Evolutionary conservation across 2,329 filamentous ascomycete genomes (phyloP), one percentile per base, ranked within the genome.

Genomic region (Albifimbria verrucaria): DNA sequence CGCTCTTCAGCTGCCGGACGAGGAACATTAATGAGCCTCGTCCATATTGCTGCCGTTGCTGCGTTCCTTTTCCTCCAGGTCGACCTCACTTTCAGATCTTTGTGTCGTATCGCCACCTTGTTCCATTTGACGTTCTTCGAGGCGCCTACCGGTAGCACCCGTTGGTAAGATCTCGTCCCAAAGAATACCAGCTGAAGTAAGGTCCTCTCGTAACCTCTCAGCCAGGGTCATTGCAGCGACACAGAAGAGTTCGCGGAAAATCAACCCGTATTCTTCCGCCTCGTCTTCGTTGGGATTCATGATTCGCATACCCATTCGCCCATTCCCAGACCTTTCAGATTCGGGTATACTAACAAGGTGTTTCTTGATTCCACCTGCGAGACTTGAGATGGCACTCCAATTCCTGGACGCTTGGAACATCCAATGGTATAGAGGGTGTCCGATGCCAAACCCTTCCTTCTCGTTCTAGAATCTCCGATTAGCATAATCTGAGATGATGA

Each of bases 181-280:
- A 1, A 94, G 74, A 10, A 83, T 76, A 5, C 90, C 90, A 7
- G 89, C 70, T 4, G 84, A 77, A 7, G 81, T 77, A 2, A 93
- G 71, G 3, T 81, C 77, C 42, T 82, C 80, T 55, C 83, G 82
- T 57, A 92, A 75, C 50, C 83, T 81, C 12, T 81, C 77, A 1
- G 91, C 88, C 7, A 96, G 79, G n/a, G 86, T 82, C 6, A 85
- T 77, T 1, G 91, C 90, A 2, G 90, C 88, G 10, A 90, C 78
- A 63, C 90, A 95, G 68, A 95, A 96, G 10, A 92, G 77, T 65
- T 95, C 89, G 22, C 90, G 85, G 66, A 96, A 92, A 2, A 92
- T 78, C 17, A 86, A 74, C 28, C 90, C 87, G 66, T 93, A 93
- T 55, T 90, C 81, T 11, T 83, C 77, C 50, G 88, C 81, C 12